Base-by-base conservation (phyloP, 768 basidiomycete genomes). In the Pleurotus salmoneostramineus region DNA sequence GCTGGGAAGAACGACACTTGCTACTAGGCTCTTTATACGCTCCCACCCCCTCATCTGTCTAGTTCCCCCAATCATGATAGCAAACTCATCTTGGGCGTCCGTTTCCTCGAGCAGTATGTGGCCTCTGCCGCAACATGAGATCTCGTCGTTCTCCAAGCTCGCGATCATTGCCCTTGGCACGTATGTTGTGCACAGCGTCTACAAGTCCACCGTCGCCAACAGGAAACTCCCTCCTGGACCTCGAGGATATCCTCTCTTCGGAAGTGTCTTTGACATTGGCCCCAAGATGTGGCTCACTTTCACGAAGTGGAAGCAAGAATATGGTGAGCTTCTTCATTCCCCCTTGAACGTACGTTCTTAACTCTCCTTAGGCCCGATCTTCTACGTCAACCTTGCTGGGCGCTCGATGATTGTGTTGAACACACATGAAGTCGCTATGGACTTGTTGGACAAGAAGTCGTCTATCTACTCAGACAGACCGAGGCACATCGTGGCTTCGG, bases 321-420 rank as follows among this genome's bases (percentile, higher is more conserved):
- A 62, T 49, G 65, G 64, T 61, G 17, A 27, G 61, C 56, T 17
- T 35, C 21, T 43, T 27, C 42, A 8, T 12, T 6, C 27, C 51
- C 34, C 34, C 48, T 33, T 6, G 37, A 7, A 27, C 21, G 21
- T 3, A 27, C 21, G 31, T 14, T 40, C 42, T n/a, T 32, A 32
- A 2, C 11, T 36, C 54, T 49, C 6, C 10, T 1, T 15, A 62
- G 64, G 65, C 11, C 66, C 71, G 6, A 70, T 76, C 17, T 56
- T 69, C 1, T 73, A 71, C 49, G 57, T 62, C 0, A 68, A 73
- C 48, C 56, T 77, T 17, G 63, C 74, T 5, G 75, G 75, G 11
- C 72, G 76, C 47, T 69, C 71, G 48, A 69, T 76, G 17, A 27
- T 77, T 14, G 21, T 76, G 27, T 50, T 76, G 14, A 76, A 74